Evolutionary conservation across 2,329 filamentous ascomycete genomes (phyloP), one percentile per base, ranked within the genome.

Genomic region (Colletotrichum tanaceti): DNA sequence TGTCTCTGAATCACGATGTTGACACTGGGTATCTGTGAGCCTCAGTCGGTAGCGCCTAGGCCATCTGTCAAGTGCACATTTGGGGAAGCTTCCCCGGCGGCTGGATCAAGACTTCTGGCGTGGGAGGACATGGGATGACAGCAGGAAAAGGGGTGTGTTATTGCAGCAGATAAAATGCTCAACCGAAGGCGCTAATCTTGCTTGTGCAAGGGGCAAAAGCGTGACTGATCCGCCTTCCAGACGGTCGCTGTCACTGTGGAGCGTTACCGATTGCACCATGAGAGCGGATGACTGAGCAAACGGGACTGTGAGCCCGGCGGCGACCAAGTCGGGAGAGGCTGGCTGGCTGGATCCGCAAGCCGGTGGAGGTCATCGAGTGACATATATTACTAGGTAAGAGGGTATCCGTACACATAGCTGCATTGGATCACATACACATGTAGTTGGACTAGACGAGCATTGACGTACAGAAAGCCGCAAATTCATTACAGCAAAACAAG

Each of bases 81-180:
- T 35, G 14, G 54, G 38, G n/a, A 32, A 59, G 54, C 61, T 65
- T 55, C n/a, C 46, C 32, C 32, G 32, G 7, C 35, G 58, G 41
- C 43, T 28, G 22, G 43, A 52, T 65, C 65, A 65, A 55, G 54
- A 62, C 61, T 59, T 49, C 32, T 59, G 55, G 65, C 54, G 61
- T 59, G 61, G 55, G 54, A 41, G 28, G 49, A 66, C 35, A 68
- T 67, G 62, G 63, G 66, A 69, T 69, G 66, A 57, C 67, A 68
- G 67, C 62, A 62, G 24, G 39, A 47, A 53, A 39, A 35, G 49
- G 54, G 47, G 63, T 67, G 63, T 67, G 47, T 59, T 47, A 43
- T 39, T 44, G 57, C 47, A 60, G 52, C 61, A 65, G 32, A 47
- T 55, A 38, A 44, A 32, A 44, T 62, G 43, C 38, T 20, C 54